Evolutionary conservation across 805 yeast genomes (phyloP), one percentile per base, ranked within the genome.

Genomic region (Candida ortonii): DNA sequence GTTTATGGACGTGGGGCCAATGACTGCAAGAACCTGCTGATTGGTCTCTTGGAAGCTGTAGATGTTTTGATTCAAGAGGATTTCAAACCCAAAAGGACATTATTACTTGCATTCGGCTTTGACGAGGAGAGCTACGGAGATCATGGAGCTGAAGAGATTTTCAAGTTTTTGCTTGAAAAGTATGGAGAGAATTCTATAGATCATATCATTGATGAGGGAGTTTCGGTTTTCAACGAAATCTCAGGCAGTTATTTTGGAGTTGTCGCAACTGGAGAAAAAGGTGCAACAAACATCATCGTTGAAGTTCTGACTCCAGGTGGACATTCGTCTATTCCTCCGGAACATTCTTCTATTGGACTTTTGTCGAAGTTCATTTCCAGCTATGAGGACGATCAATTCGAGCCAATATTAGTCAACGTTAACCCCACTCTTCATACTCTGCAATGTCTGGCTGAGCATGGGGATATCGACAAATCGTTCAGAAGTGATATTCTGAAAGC

Each of bases 321-420:
- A 1, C 81, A 76, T 44, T 72, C 80, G 0, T 73, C 80, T 2
- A 54, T 70, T 17, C 80, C 81, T 11, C 78, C 74, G 14, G 80
- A 75, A 29, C 93, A 85, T 52, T 84, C 94, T 5, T 71, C 83
- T 2, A 83, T 86, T 59, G 95, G 93, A 9, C 70, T 85, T 22
- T 64, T 80, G 33, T 67, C 86, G 3, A 77, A 80, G 38, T 62
- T 84, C 36, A 65, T 80, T 8, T 57, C 64, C 7, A 46, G 55
- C 12, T 62, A 85, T 25, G 95, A 87, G 55, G 55, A 58, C 8
- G 70, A 73, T 40, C 80, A 79, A 6, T 79, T 64, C 49, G 53
- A 61, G 13, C 65, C 79, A 1, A 43, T 61, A 9, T 56, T 84
- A 22, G 59, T 74, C 7, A 44, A 58, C 3, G 61, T 60, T 30